These are phyloP conservation scores for Aristolochia contorta DNA, from an alignment of 164 flowering plant species.

Conservation along the genomic window DNA sequence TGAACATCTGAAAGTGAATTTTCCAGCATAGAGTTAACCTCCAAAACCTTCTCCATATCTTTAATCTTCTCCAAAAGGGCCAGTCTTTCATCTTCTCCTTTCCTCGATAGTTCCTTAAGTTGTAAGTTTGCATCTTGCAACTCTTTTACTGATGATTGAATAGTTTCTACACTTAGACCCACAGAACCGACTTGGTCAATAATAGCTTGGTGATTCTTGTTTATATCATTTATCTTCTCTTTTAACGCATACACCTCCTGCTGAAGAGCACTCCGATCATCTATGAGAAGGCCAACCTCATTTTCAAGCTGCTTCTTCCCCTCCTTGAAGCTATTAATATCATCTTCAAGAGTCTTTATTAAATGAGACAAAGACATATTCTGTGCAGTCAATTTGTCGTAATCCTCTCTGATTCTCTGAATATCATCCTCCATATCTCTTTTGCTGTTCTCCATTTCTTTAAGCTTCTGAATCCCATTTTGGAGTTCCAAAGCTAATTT, in stretches of 20 bases:
- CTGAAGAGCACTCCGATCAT: slow-evolving; percentile 44
- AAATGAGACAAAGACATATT: slow-evolving; percentile 35
- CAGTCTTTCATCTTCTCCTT: slow-evolving; percentile 36
- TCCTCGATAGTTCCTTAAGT: slow-evolving; percentile 44
- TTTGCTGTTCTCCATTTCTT: slow-evolving; percentile 52
- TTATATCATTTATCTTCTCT: slow-evolving; percentile 54
- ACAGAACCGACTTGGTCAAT: slow-evolving; percentile 47
- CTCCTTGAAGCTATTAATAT: slow-evolving; percentile 43
- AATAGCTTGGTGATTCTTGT: slow-evolving; percentile 34
- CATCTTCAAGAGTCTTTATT: slow-evolving; percentile 41
- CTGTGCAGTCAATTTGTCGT: slow-evolving; percentile 40
- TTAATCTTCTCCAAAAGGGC: slow-evolving; percentile 41
- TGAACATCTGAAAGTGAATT: slow-evolving; percentile 41
- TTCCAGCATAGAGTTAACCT: slow-evolving; percentile 35
- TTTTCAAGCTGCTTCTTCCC: slow-evolving; percentile 61
- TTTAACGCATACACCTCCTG: slow-evolving; percentile 45
- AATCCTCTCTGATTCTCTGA: slow-evolving; percentile 39
- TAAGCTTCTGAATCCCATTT: slow-evolving; percentile 47
- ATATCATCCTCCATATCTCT: slow-evolving; percentile 45
- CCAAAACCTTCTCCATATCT: slow-evolving; percentile 40
- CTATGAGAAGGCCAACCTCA: slow-evolving; percentile 43
- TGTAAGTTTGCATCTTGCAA: slow-evolving; percentile 60
- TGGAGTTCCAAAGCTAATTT: slow-evolving; percentile 50
- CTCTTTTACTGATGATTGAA: slow-evolving; percentile 45
- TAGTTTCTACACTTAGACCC: slow-evolving; percentile 48